Evolutionary conservation across 352 stramenopile genomes (phyloP), one percentile per base, ranked within the genome.

Genomic region (Phytophthora lateralis): DNA sequence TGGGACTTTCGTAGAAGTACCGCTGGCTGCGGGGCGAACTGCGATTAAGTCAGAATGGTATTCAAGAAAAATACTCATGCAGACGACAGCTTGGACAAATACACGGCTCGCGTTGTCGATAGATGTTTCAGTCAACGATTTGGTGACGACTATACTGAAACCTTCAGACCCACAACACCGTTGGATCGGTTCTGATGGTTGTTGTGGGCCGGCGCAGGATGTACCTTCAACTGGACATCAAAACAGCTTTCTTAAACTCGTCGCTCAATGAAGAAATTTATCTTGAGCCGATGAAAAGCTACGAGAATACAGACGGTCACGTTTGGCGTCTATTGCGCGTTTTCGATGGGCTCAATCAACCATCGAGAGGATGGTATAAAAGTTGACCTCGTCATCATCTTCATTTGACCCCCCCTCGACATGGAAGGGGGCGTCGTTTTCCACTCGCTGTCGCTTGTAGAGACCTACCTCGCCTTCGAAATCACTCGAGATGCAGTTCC

Each of bases 61-160:
- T 43, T 53, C 30, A 42, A 53, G 24, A 35, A 27, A 53, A 42
- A 30, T n/a, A 42, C 30, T 10, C 15, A 20, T 30, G 57, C 56
- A 43, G 49, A 72, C 24, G 71, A 63, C 8, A 60, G 39, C 6
- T n/a, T 75, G 24, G 55, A 66, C 34, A 70, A 70, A 41, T 76
- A 69, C 59, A 72, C 68, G 55, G 56, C 66, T 24, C 41, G n/a
- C n/a, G n/a, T n/a, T n/a, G n/a, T n/a, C n/a, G n/a, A n/a, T 1
- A 69, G 63, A 27, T 57, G 66, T 5, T 52, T 27, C 26, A 55
- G 30, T 17, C 62, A 76, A 45, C n/a, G 48, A 20, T 67, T 45
- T 24, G 71, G 66, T 6, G 47, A 66, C 0, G 71, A 82, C 46
- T 82, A 71, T 49, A 69, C 68, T 0, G 46, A 76, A 24, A 82